A percentile compares a stretch with the other conserved stretches of the same genome.
Conservation (phyloP, 129 eudicot species). For the Glebionis coronaria region DNA sequence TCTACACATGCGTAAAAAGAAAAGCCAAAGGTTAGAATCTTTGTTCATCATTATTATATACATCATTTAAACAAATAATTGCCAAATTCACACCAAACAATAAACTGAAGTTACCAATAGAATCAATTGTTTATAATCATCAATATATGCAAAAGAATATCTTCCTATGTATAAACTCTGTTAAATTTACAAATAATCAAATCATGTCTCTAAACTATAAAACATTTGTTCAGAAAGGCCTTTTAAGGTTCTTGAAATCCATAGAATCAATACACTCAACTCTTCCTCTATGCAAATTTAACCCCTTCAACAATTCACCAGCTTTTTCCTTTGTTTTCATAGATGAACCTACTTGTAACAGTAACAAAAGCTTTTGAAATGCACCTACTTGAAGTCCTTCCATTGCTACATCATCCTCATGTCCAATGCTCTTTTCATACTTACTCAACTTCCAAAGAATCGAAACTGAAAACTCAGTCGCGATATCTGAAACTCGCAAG, state of each 20-base stretch:
- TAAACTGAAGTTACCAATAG: neutral
- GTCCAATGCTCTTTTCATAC: conserved; percentile 33
- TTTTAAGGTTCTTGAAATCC: conserved; percentile 67
- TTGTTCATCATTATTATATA: neutral
- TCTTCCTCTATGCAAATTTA: conserved; percentile 51
- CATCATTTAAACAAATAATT: neutral
- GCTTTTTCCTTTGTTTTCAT: conserved; percentile 55
- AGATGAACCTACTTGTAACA: conserved; percentile 60
- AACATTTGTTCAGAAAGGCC: conserved; percentile 40
- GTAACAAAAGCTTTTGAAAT: conserved; percentile 66
- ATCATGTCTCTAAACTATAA: conserved; percentile 16
- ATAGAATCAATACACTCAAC: conserved; percentile 63
- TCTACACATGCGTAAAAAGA: neutral
- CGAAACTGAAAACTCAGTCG: conserved; percentile 53
- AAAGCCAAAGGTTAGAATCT: no score
- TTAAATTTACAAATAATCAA: conserved; percentile 24
- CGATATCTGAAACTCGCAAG: conserved; percentile 52
- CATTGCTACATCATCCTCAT: conserved; percentile 29
- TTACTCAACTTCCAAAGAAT: conserved; percentile 49
- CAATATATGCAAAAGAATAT: conserved; percentile 14
- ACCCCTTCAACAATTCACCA: conserved; percentile 49
- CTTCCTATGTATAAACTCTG: conserved; percentile 5
- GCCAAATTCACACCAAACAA: neutral
- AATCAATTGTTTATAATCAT: neutral
- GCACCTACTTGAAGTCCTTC: conserved; percentile 65